phyloP scores from a whole-genome alignment of 2,329 filamentous ascomycete genomes.

The Pyrenophora tritici-repentis region DNA sequence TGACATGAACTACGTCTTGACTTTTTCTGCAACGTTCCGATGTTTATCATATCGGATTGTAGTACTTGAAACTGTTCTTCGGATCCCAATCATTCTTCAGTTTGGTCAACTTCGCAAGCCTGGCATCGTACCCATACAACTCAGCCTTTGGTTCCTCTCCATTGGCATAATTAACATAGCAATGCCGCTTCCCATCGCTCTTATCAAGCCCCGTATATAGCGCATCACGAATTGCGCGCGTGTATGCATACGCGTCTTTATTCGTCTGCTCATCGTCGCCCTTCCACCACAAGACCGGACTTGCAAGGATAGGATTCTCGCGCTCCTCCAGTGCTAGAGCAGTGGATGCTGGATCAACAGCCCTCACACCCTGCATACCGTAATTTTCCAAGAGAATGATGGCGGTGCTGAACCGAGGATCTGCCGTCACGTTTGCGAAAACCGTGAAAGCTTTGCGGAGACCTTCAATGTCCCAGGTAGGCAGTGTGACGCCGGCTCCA shows the following conservation, averaged over 20 bases:
- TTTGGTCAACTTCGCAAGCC: constrained; percentile 29
- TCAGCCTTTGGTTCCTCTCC: constrained; percentile 33
- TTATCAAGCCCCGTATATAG: constrained; percentile 16
- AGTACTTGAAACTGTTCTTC: constrained; percentile 31
- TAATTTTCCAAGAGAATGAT: constrained; percentile 29
- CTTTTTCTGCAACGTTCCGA: neutral
- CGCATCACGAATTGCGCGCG: constrained; percentile 15
- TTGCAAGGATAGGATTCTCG: constrained; percentile 32
- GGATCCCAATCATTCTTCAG: constrained; percentile 42
- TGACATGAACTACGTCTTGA: too few species aligned
- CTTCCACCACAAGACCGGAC: constrained; percentile 22
- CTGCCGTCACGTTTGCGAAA: constrained; percentile 24
- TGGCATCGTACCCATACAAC: constrained; percentile 40
- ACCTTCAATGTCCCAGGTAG: constrained; percentile 21
- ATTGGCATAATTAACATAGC: constrained; percentile 45
- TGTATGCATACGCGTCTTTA: constrained; percentile 17
- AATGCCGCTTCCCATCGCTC: constrained; percentile 18
- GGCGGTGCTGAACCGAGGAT: constrained; percentile 24
- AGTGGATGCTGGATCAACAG: constrained; percentile 13
- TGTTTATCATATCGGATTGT: constrained; percentile 27
- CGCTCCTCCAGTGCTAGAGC: constrained; percentile 37
- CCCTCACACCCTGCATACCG: constrained; percentile 23
- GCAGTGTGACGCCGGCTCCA: constrained; percentile 23
- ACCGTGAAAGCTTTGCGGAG: constrained; percentile 22
- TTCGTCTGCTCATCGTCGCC: constrained; percentile 13